Percentiles rank a stretch among this genome's conserved stretches.
phyloP scores from a whole-genome alignment of 371 early-diverging fungal genomes.

The Mortierella sp. region DNA sequence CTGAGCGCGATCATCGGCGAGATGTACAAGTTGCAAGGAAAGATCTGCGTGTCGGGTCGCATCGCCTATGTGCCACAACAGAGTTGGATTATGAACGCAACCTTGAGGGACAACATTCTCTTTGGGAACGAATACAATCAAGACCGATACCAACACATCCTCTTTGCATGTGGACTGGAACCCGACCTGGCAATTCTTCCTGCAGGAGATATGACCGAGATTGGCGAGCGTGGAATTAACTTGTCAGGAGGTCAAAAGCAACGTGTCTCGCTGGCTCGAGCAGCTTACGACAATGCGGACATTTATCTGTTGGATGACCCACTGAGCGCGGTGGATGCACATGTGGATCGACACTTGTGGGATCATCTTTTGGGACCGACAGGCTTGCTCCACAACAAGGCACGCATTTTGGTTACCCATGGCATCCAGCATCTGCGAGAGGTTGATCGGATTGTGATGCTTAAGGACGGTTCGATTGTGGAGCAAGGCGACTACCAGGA shows the following conservation, averaged over 20 bases:
- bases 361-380: conserved; percentile 84
- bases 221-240: conserved; percentile 68
- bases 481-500: conserved; percentile 66
- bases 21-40: conserved; percentile 58
- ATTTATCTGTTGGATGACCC: conserved; percentile 74
- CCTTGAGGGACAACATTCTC: conserved; percentile 66
- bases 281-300: conserved; percentile 64
- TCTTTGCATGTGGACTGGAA: conserved; percentile 68
- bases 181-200: conserved; percentile 74
- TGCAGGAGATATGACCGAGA: conserved; percentile 75
- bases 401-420: conserved; percentile 94
- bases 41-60: conserved; percentile 56
- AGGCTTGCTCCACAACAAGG: conserved; percentile 84
- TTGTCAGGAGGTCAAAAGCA: conserved; percentile 71
- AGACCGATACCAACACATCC: conserved; percentile 57
- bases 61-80: conserved; percentile 65
- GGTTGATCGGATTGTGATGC: conserved; percentile 66
- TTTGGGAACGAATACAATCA: conserved; percentile 66
- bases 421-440: conserved; percentile 84
- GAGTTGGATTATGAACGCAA: conserved; percentile 69
- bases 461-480: conserved; percentile 67
- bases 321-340: conserved; percentile 72
- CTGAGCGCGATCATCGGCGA: conserved; percentile 63
- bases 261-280: conserved; percentile 66
- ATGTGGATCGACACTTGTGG: conserved; percentile 78